These are phyloP conservation scores for Ophiostoma angusticollis DNA, from an alignment of 2,329 filamentous ascomycete species.

Conservation along the genomic window DNA sequence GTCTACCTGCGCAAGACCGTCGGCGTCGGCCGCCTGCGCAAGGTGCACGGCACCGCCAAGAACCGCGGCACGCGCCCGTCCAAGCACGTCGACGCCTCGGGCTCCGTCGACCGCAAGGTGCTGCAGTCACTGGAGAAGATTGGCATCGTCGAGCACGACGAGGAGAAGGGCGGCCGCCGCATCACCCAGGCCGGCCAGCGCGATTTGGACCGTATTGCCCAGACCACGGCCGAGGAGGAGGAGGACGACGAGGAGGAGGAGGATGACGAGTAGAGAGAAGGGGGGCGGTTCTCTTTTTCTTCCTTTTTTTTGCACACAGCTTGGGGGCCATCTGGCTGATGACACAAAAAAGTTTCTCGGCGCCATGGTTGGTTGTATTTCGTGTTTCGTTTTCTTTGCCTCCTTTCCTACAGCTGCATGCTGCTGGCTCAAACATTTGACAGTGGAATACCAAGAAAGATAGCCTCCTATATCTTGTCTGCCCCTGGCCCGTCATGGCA, in stretches of 20 bases:
- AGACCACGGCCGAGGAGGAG: constrained; percentile 63
- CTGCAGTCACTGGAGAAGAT: constrained; percentile 99
- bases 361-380: too few relatives aligned
- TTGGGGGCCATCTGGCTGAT: too few relatives aligned
- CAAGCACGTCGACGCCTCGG: constrained; percentile 91
- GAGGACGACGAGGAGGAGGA: constrained; percentile 45
- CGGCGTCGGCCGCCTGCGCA: constrained; percentile 89
- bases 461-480: too few relatives aligned
- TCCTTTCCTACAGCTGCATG: too few relatives aligned
- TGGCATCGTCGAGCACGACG: constrained; percentile 90
- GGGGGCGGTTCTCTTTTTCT: too few relatives aligned
- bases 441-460: too few relatives aligned
- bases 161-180: constrained; percentile 96
- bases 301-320: background rate
- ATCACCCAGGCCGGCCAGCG: constrained; percentile 97
- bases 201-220: constrained; percentile 93
- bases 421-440: too few relatives aligned
- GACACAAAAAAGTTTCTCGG: background rate
- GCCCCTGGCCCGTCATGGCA: too few relatives aligned
- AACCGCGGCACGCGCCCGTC: constrained; percentile 88
- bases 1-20: constrained; percentile 99
- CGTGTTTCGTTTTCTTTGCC: too few relatives aligned
- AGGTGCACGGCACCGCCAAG: constrained; percentile 84
- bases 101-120: constrained; percentile 93
- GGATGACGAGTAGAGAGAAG: constrained; percentile 51